Percentiles rank a stretch among this genome's conserved stretches.
Evolutionary conservation across 306 rosid species (phyloP).

Genomic region (Vigna angularis): DNA sequence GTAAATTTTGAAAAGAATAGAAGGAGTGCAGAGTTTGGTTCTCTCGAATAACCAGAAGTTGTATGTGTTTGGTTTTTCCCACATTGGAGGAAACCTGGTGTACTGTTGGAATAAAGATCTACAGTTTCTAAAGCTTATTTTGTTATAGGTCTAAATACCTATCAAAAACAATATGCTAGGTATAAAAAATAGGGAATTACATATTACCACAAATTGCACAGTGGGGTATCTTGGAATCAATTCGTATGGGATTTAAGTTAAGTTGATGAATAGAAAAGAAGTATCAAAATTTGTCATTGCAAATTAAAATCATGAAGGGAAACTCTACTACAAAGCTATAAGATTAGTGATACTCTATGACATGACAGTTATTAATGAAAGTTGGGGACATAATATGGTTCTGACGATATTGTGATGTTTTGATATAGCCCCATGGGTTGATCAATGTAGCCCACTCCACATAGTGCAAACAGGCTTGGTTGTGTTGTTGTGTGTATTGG

Average conservation of each 20-base stretch:
- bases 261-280: neutral
- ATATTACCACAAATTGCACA: neutral
- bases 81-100: no score
- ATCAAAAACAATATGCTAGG: no score
- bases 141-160: no score
- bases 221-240: neutral
- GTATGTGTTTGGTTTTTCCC: no score
- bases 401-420: neutral
- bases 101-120: no score
- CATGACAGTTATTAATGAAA: neutral
- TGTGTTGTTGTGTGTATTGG: slow-evolving; percentile 15
- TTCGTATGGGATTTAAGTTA: neutral
- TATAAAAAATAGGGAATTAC: neutral
- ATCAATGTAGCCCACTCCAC: neutral
- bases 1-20: no score
- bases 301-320: neutral
- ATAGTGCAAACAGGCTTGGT: neutral
- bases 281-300: neutral
- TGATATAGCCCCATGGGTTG: slow-evolving; percentile 23
- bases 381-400: neutral
- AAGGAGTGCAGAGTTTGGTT: no score
- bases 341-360: neutral
- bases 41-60: no score
- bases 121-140: no score
- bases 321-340: neutral